Base-by-base conservation (phyloP, 352 stramenopile species). In the Globisporangium cystogenes region DNA sequence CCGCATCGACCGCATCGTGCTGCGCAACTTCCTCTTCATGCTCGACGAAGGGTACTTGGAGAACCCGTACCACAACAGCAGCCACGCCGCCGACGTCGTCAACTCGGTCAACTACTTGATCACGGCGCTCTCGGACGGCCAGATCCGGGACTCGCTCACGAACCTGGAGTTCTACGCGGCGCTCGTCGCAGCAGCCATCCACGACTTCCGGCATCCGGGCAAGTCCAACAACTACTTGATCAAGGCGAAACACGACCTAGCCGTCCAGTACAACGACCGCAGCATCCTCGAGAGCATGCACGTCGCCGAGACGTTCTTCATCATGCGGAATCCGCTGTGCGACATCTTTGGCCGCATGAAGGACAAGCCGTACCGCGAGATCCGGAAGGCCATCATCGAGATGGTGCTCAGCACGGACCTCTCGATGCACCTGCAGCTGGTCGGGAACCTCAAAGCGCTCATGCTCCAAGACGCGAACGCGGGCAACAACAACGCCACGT, bases 391-490 rank as follows among this genome's bases (percentile, higher is more conserved):
- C 3, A 93, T 93, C 48, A 93, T 93, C 35, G 78, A 93, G 55
- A 92, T 91, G 75, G 84, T 95, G n/a, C 67, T 96, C 20, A 86
- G 77, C 44, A 95, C 86, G 0, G 83, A 96, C 60, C 48, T 96
- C 43, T 85, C 74, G 18, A 78, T 92, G 69, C 86, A 96, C 43
- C 41, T 92, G 29, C 75, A 93, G 54, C 67, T 92, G 20, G 82
- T 92, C 31, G 76, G 79, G 1, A 88, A 81, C 42, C 59, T 92
- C 23, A 90, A 93, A 53, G 76, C 78, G 31, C 52, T 93, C n/a
- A 45, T 91, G 26, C 62, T 86, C 15, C 79, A 89, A 51, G 80
- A 91, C 15, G 66, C 72, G 18, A 80, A 73, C 12, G 51, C 62
- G 2, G 51, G 29, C 33, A 58, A 49, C 37, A 70, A 52, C 39